Evolutionary conservation across 2,329 filamentous ascomycete genomes (phyloP), one percentile per base, ranked within the genome.

Genomic region (Ploettnerulaceae sp.): DNA sequence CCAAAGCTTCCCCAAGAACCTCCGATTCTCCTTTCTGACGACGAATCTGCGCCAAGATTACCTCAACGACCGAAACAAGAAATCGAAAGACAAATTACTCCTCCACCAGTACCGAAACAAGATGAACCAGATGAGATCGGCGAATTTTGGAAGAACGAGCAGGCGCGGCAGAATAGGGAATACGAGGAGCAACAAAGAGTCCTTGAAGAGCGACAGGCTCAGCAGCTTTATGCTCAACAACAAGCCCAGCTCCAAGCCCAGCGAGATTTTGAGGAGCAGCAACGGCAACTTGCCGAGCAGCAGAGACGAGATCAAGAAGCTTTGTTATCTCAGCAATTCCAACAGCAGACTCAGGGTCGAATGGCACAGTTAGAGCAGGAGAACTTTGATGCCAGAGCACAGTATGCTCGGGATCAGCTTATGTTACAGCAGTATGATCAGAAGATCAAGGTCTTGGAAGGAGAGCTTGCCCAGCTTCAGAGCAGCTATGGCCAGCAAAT

Each of bases 351-450:
- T 0, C 90, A 97, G 64, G 93, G 93, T 29, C 84, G 89, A n/a
- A 75, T 98, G 60, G 93, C 91, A 1, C 93, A 98, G 69, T 74
- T 98, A 39, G 91, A 98, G 69, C 86, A 85, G 48, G 91, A 97
- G 69, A 97, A 98, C 58, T 72, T 98, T 20, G 91, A 93, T 60
- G 93, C 93, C 3, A 81, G 93, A 32, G 88, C 90, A 7, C 93
- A 97, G 67, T 97, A 96, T 64, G 90, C 97, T 67, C 85, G 85
- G n/a, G 90, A 98, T 64, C 93, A 97, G 69, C 74, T 98, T 32
- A 89, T 97, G 86, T 75, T 98, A 33, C 88, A 96, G 67, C 91
- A 97, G 64, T 98, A 96, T 64, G 93, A 98, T 57, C 84, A 89
- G 63, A 81, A 91, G 51, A 89, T 98, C 63, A 97, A 96, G 71